phyloP scores from a whole-genome alignment of 345 rosid genomes.

The Corchorus olitorius region DNA sequence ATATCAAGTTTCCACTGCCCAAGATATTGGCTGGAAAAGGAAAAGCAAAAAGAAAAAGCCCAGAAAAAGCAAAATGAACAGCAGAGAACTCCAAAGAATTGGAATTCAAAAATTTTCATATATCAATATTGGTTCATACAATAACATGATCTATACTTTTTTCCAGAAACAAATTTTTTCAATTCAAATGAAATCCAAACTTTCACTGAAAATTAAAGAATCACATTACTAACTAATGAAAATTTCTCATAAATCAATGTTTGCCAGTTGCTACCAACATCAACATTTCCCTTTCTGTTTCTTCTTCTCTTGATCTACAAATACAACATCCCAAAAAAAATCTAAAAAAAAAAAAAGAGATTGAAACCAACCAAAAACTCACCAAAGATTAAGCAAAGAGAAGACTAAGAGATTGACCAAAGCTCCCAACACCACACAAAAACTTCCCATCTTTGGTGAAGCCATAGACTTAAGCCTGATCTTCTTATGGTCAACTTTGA shows the following conservation, averaged over 20 bases:
- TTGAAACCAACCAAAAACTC: neutral
- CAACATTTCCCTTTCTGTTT: neutral
- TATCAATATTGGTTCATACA: neutral
- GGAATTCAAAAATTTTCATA: neutral
- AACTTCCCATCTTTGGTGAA: slow-evolving; percentile 16
- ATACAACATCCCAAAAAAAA: neutral
- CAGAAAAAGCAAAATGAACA: neutral
- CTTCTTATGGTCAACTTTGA: slow-evolving; percentile 25
- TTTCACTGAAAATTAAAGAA: neutral
- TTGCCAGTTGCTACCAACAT: neutral
- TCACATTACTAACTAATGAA: neutral
- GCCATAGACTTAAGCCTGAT: slow-evolving; percentile 56
- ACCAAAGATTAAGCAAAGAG: slow-evolving; percentile 28
- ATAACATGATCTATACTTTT: neutral
- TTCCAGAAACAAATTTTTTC: neutral
- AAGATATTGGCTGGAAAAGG: neutral
- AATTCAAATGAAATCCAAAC: neutral
- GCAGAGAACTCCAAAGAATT: neutral
- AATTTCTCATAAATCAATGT: no score
- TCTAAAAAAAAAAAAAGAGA: neutral
- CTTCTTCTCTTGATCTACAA: neutral
- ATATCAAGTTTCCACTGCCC: neutral
- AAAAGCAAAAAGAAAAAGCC: neutral
- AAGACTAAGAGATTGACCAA: slow-evolving; percentile 25
- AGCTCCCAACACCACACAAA: slow-evolving; percentile 12